Base-by-base conservation (phyloP, 2,329 filamentous ascomycete genomes). In the Coniochaeta hoffmannii region DNA sequence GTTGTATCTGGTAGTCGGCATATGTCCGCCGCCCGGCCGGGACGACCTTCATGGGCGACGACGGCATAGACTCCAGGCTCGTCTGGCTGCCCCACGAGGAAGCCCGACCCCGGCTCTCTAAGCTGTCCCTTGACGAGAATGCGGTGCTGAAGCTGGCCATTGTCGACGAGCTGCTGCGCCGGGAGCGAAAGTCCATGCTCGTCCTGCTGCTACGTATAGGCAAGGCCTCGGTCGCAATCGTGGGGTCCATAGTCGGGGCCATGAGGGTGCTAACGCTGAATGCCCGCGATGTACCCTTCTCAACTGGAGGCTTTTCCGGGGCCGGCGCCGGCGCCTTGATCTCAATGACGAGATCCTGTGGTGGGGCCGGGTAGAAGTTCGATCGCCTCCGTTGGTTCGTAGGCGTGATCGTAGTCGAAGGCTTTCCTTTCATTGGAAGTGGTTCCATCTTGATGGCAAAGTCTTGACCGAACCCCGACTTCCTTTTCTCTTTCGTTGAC, bases 71-170 rank as follows among this genome's bases (percentile, higher is more conserved):
- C 31, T 64, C 65, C 57, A 66, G 52, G 6, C 66, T 64, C 5
- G 63, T 66, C 53, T 63, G 62, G 30, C 65, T 67, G 53, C 57
- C 61, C 61, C 64, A 57, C 35, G 65, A 68, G 1, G 60, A 55
- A 22, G 57, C 59, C 24, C 64, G 63, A 17, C 59, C 54, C n/a
- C 62, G 63, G 12, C 62, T 55, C 15, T 66, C 75, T 57, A 74
- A 66, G 60, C 59, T 62, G 31, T 65, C 62, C 19, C 57, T 60
- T 17, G 60, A 58, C 32, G 59, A 62, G 12, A 57, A 17, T 26
- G 56, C 61, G 17, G 59, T 60, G 58, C 58, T 51, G 28, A 31
- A 51, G 28, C 49, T 67, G 8, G 69, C 65, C 34, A 60, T 62
- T 17, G 70, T 68, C 56, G 64, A 66, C 53, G 64, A 61, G 54